Conservation (phyloP, 371 early-diverging fungal genomes). For the Mortierella sp. region DNA sequence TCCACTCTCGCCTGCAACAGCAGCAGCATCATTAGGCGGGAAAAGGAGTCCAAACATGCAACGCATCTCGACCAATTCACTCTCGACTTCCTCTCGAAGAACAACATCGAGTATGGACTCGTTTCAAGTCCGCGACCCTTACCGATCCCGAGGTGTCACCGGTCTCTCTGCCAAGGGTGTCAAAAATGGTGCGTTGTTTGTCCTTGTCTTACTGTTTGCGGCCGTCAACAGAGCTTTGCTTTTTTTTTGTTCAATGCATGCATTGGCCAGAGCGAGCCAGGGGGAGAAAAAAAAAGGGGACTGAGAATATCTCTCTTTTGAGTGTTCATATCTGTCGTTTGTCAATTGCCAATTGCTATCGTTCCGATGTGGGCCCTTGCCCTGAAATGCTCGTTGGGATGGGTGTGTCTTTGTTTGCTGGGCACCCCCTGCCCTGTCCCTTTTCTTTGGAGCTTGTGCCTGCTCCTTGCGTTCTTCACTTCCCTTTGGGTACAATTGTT, state of each 20-base stretch:
- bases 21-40: not conserved
- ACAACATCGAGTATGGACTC: not conserved
- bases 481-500: not conserved
- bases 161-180: slow-evolving; percentile 12
- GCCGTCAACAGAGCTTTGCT: too few relatives aligned
- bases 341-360: not conserved
- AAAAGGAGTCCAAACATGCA: not conserved
- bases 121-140: not conserved
- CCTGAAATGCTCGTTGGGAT: not conserved
- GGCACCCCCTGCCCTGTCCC: not conserved
- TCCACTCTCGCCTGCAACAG: not conserved
- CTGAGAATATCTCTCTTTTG: not conserved
- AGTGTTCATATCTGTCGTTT: not conserved
- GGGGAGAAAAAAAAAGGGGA: not conserved
- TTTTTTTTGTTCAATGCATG: not conserved
- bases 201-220: not conserved
- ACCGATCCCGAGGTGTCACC: slow-evolving; percentile 1
- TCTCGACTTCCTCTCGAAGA: not conserved
- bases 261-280: not conserved
- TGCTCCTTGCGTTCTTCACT: not conserved
- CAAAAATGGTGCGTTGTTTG: slow-evolving; percentile 5
- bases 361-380: not conserved
- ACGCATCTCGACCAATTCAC: not conserved
- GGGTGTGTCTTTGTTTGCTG: not conserved
- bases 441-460: not conserved